Evolutionary conservation across 495 filamentous ascomycete species (phyloP).

Genomic region (Tuber calosporum): DNA sequence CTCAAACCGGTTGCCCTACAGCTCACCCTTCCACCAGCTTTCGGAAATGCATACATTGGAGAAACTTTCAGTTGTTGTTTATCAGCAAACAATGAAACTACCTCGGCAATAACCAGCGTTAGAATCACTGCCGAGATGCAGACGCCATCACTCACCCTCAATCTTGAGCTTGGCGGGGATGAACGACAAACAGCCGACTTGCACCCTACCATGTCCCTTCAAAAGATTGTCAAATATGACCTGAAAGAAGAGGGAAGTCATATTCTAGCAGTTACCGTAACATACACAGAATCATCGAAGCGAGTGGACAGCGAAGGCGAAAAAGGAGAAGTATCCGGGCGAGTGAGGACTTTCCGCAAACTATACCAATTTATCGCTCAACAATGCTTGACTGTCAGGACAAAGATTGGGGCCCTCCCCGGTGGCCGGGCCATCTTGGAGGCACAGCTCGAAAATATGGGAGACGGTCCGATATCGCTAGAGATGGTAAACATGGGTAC

Average conservation of each 20-base stretch:
- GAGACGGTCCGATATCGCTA: slow-evolving; percentile 58
- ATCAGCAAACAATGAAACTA: slow-evolving; percentile 78
- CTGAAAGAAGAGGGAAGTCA: slow-evolving; percentile 91
- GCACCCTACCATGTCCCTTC: slow-evolving; percentile 61
- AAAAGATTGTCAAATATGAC: slow-evolving; percentile 77
- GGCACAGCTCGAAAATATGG: slow-evolving; percentile 90
- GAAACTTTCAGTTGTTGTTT: slow-evolving; percentile 92
- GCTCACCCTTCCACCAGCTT: slow-evolving; percentile 85
- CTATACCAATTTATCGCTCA: slow-evolving; percentile 94
- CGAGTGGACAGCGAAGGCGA: slow-evolving; percentile 46
- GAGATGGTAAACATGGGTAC: slow-evolving; percentile 52
- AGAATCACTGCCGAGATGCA: slow-evolving; percentile 90
- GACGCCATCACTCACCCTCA: slow-evolving; percentile 60
- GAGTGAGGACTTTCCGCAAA: slow-evolving; percentile 83
- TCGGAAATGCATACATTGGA: slow-evolving; percentile 90
- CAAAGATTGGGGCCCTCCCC: slow-evolving; percentile 64
- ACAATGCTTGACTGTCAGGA: slow-evolving; percentile 78
- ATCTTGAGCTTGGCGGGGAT: slow-evolving; percentile 51
- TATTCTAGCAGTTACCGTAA: slow-evolving; percentile 87
- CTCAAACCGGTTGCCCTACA: slow-evolving; percentile 32
- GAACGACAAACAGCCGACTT: slow-evolving; percentile 50
- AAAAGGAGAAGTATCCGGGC: slow-evolving; percentile 54
- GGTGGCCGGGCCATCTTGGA: slow-evolving; percentile 56
- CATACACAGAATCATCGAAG: slow-evolving; percentile 52
- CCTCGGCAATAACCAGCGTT: slow-evolving; percentile 52